Conservation (phyloP, 1,284 basidiomycete species). For the Pyrrhoderma noxium region DNA sequence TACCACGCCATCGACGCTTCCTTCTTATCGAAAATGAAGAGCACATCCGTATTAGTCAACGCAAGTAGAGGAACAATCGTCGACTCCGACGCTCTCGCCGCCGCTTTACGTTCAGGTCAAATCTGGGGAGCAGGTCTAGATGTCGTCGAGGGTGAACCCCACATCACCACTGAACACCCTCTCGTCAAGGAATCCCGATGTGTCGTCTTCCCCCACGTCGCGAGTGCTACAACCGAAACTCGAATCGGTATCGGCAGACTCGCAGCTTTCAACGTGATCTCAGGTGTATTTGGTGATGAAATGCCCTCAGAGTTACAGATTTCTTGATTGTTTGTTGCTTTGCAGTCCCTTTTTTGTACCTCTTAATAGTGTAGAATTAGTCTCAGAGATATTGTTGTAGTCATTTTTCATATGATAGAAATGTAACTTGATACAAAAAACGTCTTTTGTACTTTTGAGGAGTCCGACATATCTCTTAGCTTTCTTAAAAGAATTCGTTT, state of each 20-base stretch:
- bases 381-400: too few species aligned
- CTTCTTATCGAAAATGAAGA: conserved; percentile 83
- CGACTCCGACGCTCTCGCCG: conserved; percentile 81
- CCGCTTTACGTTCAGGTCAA: conserved; percentile 66
- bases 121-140: conserved; percentile 92
- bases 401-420: too few species aligned
- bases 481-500: too few species aligned
- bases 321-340: conserved; percentile 1
- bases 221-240: conserved; percentile 82
- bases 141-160: conserved; percentile 90
- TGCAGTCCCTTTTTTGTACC: too few species aligned
- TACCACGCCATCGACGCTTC: conserved; percentile 64
- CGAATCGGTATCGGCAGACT: conserved; percentile 76
- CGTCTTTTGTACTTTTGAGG: too few species aligned
- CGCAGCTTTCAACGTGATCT: conserved; percentile 60
- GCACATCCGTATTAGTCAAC: conserved; percentile 74
- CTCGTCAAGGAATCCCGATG: conserved; percentile 72
- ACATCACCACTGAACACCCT: conserved; percentile 68
- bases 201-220: conserved; percentile 84
- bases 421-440: too few species aligned
- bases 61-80: conserved; percentile 77
- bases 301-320: conserved; percentile 51
- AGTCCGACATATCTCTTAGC: too few species aligned
- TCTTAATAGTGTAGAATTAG: too few species aligned
- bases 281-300: conserved; percentile 38